Evolutionary conservation across 805 yeast genomes (phyloP), one percentile per base, ranked within the genome.

Genomic region (Zygoascus ofunaensis): DNA sequence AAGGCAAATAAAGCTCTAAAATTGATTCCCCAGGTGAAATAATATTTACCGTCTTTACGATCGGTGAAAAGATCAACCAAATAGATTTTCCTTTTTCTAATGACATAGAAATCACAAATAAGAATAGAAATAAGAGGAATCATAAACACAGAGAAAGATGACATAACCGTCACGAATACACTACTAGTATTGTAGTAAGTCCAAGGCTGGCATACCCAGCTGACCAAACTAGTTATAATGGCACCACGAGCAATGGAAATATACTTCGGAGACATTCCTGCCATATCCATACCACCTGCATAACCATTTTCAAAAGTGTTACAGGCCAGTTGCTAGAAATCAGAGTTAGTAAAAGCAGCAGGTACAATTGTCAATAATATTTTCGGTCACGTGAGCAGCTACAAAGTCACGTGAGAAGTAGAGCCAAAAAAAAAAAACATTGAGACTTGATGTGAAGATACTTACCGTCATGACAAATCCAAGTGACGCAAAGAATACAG

Each of bases 231-330:
- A 21, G 61, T 48, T 36, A 57, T 44, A 15, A 42, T 39, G 32
- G 28, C 77, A 76, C 46, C 80, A 37, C 76, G 58, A 33, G 60
- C 57, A 41, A 72, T 60, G 50, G 66, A 68, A 47, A 72, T 53
- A 46, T 62, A 69, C 45, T 60, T 58, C 5, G 76, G 76, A 34
- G 65, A 59, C 45, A 74, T 51, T 41, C 72, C 75, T 18, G 73
- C 68, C 39, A 74, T 51, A 49, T 73, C 77, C 64, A 72, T 74
- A n/a, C 76, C 77, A 10, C 73, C 73, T 36, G 73, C 61, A 30
- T 66, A 60, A 26, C 70, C 68, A 46, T 69, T 69, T 34, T 58
- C 72, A 36, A 68, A 28, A 17, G 43, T 28, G 26, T 41, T 44
- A 20, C 39, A 22, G 15, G 46, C 26, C 28, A 42, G 38, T 17